Percentiles rank a stretch among this genome's conserved stretches.
These are phyloP conservation scores for Ceratocystis albifundus DNA, from an alignment of 2,329 filamentous ascomycete genomes.

Conservation along the genomic window DNA sequence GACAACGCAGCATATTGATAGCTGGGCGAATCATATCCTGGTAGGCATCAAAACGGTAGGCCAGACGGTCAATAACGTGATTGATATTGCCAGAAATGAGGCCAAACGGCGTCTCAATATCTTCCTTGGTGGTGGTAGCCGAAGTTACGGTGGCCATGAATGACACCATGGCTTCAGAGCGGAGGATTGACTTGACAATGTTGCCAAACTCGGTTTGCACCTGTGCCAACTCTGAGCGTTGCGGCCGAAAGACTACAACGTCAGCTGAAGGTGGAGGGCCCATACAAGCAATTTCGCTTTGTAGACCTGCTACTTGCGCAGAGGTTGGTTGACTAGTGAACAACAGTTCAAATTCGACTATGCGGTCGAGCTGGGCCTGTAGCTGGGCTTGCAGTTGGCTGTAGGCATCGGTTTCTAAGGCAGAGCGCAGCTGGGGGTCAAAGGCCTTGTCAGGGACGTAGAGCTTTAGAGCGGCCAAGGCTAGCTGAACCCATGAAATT, in stretches of 20 bases:
- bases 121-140: constrained; percentile 25
- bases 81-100: constrained; percentile 47
- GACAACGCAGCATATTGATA: constrained; percentile 64
- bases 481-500: constrained; percentile 64
- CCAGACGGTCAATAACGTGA: constrained; percentile 59
- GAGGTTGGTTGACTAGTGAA: constrained; percentile 60
- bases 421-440: constrained; percentile 60
- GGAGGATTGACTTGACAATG: constrained; percentile 53
- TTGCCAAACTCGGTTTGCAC: constrained; percentile 78
- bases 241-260: constrained; percentile 58
- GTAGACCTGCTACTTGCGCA: constrained; percentile 51
- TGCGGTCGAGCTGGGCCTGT: constrained; percentile 43
- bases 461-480: constrained; percentile 59
- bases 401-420: constrained; percentile 52
- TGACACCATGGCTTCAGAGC: constrained; percentile 32
- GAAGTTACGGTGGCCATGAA: constrained; percentile 12
- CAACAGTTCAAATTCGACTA: constrained; percentile 52
- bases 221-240: constrained; percentile 52
- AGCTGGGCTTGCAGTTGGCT: constrained; percentile 46
- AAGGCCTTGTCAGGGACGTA: constrained; percentile 80
- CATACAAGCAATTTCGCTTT: constrained; percentile 50
- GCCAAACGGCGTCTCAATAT: constrained; percentile 36
- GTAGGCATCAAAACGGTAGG: constrained; percentile 61
- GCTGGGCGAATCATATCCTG: constrained; percentile 73
- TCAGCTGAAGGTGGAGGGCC: constrained; percentile 56